phyloP scores from a whole-genome alignment of 1,139 yeast genomes.

The Yamadazyma sp. region DNA sequence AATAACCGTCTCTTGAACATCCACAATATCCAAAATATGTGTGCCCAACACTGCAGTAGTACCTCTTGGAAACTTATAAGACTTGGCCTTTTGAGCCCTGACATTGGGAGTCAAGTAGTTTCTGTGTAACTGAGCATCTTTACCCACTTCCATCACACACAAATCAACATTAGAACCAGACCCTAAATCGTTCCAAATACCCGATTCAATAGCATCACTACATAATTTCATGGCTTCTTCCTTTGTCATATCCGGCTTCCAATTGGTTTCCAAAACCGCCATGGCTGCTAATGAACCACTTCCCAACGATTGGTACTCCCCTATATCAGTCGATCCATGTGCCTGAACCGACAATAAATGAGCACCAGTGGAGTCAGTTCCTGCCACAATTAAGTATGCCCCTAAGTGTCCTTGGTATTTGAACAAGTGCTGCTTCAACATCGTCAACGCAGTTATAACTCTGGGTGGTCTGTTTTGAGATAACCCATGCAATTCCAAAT shows the following conservation, averaged over 20 bases:
- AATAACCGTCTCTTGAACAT: conserved; percentile 67
- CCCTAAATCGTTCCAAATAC: conserved; percentile 98
- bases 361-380: conserved; percentile 95
- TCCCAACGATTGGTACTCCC: conserved; percentile 88
- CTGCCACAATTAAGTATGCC: conserved; percentile 95
- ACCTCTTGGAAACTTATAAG: conserved; percentile 85
- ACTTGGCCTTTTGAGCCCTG: conserved; percentile 74
- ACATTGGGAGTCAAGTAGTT: conserved; percentile 90
- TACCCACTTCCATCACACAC: conserved; percentile 92
- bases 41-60: conserved; percentile 82
- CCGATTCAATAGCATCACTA: conserved; percentile 92
- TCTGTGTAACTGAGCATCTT: conserved; percentile 80
- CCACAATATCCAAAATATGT: conserved; percentile 62
- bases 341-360: conserved; percentile 93
- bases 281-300: conserved; percentile 99
- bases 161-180: conserved; percentile 97
- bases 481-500: conserved; percentile 84
- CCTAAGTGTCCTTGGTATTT: conserved; percentile 97
- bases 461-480: conserved; percentile 85
- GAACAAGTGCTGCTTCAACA: conserved; percentile 92
- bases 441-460: conserved; percentile 89
- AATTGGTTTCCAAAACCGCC: conserved; percentile 91
- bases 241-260: conserved; percentile 74
- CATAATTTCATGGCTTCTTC: conserved; percentile 91
- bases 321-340: conserved; percentile 96